Conservation (phyloP, 192 early-diverging fungal species). For the Entrophospora sp. region DNA sequence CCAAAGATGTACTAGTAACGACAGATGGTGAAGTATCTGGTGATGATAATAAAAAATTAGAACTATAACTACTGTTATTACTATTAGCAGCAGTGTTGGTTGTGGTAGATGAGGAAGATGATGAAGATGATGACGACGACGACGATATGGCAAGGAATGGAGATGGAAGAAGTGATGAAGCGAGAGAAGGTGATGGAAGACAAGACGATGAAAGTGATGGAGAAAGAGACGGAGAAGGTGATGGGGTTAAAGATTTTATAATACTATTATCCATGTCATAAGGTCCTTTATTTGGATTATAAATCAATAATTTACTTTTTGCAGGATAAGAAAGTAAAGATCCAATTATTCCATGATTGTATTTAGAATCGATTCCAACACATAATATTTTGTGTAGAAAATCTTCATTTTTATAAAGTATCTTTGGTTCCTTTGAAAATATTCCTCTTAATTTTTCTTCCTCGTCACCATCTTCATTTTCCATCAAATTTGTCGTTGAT, state of each 20-base stretch:
- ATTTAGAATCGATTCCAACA: background rate
- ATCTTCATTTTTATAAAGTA: background rate
- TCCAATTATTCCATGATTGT: conserved; percentile 5
- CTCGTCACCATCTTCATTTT: background rate
- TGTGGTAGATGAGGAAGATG: too few relatives aligned
- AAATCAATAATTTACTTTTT: background rate
- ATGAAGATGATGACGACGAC: too few relatives aligned
- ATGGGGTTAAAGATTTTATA: background rate
- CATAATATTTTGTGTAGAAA: background rate
- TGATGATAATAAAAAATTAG: too few relatives aligned
- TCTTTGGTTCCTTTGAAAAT: background rate
- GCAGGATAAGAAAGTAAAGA: background rate
- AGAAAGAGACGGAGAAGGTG: background rate
- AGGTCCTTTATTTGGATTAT: background rate
- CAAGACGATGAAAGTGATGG: too few relatives aligned
- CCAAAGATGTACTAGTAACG: background rate
- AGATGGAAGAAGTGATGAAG: too few relatives aligned
- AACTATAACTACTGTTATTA: too few relatives aligned
- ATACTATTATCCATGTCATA: background rate
- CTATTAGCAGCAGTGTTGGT: too few relatives aligned
- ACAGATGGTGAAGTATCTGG: too few relatives aligned
- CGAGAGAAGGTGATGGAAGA: too few relatives aligned
- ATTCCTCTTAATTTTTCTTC: background rate
- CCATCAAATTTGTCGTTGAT: too few relatives aligned
- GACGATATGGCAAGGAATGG: too few relatives aligned